Evolutionary conservation across 495 filamentous ascomycete genomes (phyloP), one percentile per base, ranked within the genome.

Genomic region (Peziza echinospora): DNA sequence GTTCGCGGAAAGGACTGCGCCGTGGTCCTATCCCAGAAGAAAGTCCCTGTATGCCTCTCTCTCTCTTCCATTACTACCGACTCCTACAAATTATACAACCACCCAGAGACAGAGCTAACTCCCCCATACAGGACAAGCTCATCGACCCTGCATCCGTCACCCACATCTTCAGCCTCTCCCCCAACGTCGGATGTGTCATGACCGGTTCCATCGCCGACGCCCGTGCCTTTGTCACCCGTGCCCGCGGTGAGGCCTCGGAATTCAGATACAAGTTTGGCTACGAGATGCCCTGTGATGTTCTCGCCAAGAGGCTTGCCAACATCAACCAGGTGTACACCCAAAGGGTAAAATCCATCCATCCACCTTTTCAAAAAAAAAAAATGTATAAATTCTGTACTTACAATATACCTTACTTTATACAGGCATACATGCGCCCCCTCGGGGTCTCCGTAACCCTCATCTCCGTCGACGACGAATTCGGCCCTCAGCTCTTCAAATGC

Each of bases 71-170:
- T n/a, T 24, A 2, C 24, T 47, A 5, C 11, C 30, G 28, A 37
- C 23, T 43, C 24, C 21, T 5, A 21, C 21, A 10, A 11, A 21
- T 41, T 17, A n/a, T n/a, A n/a, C n/a, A n/a, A n/a, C n/a, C n/a
- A n/a, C n/a, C n/a, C n/a, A n/a, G n/a, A n/a, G n/a, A n/a, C n/a
- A n/a, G n/a, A n/a, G n/a, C n/a, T n/a, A n/a, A n/a, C n/a, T n/a
- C n/a, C n/a, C n/a, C n/a, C n/a, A n/a, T n/a, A n/a, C n/a, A 97
- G 89, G 89, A 97, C 65, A 94, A 94, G 72, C 75, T 97, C 58
- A 94, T 97, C 71, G 89, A 97, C 60, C 85, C 89, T 16, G 77
- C 82, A 28, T 96, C 91, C 51, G 89, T 97, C 51, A 85, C 91
- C 56, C 85, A 97, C 68, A 77, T 97, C 64, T 96, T 93, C 77